Evolutionary conservation across 768 basidiomycete genomes (phyloP).

Genomic region (Gloeopeniophorella convolvens): DNA sequence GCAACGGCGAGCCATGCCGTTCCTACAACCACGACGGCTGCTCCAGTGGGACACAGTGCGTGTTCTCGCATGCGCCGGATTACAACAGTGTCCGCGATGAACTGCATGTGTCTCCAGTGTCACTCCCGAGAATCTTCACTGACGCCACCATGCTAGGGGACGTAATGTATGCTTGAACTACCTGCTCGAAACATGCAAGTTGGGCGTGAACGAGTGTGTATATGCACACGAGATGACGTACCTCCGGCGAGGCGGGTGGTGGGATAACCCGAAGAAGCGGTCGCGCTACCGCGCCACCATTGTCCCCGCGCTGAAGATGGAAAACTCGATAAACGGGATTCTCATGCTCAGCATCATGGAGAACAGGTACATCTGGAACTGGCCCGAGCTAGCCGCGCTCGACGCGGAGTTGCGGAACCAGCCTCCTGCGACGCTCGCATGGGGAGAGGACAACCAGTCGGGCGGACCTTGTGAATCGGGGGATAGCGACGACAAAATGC

Average conservation of each 20-base stretch:
- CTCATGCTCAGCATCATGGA: too few species aligned
- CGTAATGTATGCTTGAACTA: slow-evolving; percentile 44
- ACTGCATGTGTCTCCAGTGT: slow-evolving; percentile 35
- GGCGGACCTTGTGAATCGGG: too few species aligned
- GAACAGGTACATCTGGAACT: too few species aligned
- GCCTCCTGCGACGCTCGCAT: too few species aligned
- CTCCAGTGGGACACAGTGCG: slow-evolving; percentile 34
- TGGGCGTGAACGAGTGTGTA: slow-evolving; percentile 33
- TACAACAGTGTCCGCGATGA: slow-evolving; percentile 48
- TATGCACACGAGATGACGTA: slow-evolving; percentile 44
- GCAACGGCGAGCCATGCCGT: slow-evolving; percentile 47
- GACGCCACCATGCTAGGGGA: slow-evolving; percentile 33
- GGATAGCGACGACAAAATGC: too few species aligned
- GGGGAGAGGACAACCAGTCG: too few species aligned
- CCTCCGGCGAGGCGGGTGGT: slow-evolving; percentile 43
- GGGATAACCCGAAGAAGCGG: slow-evolving; percentile 24
- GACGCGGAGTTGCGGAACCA: too few species aligned
- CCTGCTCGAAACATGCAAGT: slow-evolving; percentile 36
- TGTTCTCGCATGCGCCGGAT: slow-evolving; percentile 51
- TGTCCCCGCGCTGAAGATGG: too few species aligned
- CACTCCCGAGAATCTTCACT: not conserved
- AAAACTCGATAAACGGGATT: too few species aligned
- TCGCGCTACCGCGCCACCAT: not conserved
- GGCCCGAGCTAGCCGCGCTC: too few species aligned
- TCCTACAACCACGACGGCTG: slow-evolving; percentile 54